phyloP scores from a whole-genome alignment of 1,284 basidiomycete species.

The Sporisorium graminicola region DNA sequence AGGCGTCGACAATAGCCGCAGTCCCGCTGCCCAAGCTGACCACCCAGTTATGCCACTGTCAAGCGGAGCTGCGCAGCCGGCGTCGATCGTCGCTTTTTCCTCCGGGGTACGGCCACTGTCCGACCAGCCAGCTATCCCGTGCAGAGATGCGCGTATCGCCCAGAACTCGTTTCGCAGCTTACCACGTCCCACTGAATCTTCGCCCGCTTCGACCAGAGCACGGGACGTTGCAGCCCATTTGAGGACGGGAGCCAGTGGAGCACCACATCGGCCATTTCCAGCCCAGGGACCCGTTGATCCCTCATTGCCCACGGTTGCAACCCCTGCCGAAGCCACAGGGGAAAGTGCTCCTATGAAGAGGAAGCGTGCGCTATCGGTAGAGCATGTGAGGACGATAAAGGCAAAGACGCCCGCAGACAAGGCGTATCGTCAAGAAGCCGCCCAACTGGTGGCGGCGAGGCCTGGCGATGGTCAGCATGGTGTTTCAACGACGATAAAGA shows the following conservation, averaged over 20 bases:
- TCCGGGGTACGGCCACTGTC: neutral
- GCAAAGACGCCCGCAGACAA: neutral
- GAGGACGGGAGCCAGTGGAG: neutral
- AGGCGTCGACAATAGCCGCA: neutral
- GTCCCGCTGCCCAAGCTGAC: neutral
- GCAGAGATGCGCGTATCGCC: neutral
- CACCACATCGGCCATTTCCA: neutral
- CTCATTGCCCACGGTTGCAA: neutral
- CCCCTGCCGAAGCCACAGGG: neutral
- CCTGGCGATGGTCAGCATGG: neutral
- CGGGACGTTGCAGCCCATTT: neutral
- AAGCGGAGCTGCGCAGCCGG: neutral
- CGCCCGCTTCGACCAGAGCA: neutral
- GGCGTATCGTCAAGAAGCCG: neutral
- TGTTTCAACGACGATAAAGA: neutral
- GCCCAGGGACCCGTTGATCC: neutral
- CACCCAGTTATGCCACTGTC: neutral
- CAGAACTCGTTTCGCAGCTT: neutral
- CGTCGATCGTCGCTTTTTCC: neutral
- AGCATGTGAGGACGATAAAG: neutral
- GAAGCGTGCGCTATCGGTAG: constrained; percentile 1
- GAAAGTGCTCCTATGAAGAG: neutral
- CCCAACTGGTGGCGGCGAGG: too few relatives aligned
- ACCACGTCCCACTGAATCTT: neutral
- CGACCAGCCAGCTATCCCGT: neutral